Evolutionary conservation across 192 early-diverging fungal species (phyloP).

Genomic region (Umbelopsis vinacea): DNA sequence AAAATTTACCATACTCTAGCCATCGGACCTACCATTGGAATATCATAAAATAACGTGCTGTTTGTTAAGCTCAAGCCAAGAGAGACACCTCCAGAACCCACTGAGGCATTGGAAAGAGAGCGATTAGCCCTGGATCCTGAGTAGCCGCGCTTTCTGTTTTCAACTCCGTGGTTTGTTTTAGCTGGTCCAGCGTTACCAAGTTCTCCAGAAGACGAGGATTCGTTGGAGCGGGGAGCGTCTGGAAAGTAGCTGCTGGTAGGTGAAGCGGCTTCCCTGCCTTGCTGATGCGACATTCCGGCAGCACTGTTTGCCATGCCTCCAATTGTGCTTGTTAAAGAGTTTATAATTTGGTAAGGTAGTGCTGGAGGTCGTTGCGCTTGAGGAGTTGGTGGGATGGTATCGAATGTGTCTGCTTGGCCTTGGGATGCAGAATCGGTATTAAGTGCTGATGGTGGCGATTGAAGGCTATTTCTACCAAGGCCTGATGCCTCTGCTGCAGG

Average conservation of each 20-base stretch:
- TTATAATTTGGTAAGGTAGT: conserved; percentile 9
- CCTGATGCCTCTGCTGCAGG: background rate
- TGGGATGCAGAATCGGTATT: background rate
- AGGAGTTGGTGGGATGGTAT: conserved; percentile 14
- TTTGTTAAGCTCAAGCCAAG: conserved; percentile 36
- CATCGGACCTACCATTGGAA: conserved; percentile 44
- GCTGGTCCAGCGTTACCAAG: background rate
- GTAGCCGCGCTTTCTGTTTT: background rate
- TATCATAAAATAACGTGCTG: conserved; percentile 55
- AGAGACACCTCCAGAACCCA: conserved; percentile 10
- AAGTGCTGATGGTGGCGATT: background rate
- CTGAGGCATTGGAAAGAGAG: background rate
- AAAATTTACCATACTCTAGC: too few species aligned
- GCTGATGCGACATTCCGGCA: background rate
- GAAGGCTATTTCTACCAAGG: background rate
- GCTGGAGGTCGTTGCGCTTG: background rate
- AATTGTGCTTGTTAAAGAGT: background rate
- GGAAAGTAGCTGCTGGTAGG: conserved; percentile 12
- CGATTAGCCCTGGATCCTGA: background rate
- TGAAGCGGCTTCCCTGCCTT: background rate
- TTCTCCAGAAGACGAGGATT: conserved; percentile 11
- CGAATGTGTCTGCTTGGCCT: conserved; percentile 1
- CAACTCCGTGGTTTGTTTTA: background rate
- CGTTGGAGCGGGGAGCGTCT: background rate
- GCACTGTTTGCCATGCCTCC: background rate